Percentiles rank a stretch among this genome's conserved stretches.
These are phyloP conservation scores for Yarrowia keelungensis DNA, from an alignment of 805 yeast genomes.

Conservation along the genomic window DNA sequence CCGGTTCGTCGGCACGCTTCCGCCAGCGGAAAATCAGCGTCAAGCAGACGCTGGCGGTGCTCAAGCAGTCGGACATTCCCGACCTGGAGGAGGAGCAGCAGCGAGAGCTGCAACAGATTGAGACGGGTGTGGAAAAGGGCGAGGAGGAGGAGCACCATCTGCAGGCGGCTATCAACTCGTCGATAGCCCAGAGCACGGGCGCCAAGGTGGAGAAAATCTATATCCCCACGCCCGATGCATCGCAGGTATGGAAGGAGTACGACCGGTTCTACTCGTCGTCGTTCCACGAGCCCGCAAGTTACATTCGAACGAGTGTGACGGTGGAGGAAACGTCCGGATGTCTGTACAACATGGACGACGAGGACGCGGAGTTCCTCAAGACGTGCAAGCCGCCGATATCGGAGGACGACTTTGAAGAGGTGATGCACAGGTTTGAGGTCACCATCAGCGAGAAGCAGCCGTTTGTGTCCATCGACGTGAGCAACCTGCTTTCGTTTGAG, in stretches of 20 bases:
- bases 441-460: constrained; percentile 85
- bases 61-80: constrained; percentile 80
- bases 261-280: constrained; percentile 69
- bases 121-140: constrained; percentile 97
- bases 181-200: constrained; percentile 64
- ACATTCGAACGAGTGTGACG: constrained; percentile 89
- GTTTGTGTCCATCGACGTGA: constrained; percentile 82
- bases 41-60: constrained; percentile 81
- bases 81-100: constrained; percentile 79
- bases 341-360: constrained; percentile 88
- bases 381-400: constrained; percentile 55
- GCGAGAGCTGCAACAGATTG: constrained; percentile 86
- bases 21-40: constrained; percentile 95
- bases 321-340: constrained; percentile 94
- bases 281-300: constrained; percentile 75
- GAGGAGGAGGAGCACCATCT: constrained; percentile 97
- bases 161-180: constrained; percentile 86
- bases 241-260: constrained; percentile 79
- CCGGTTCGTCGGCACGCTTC: constrained; percentile 63
- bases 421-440: constrained; percentile 76
- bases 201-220: constrained; percentile 63
- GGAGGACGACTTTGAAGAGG: constrained; percentile 85
- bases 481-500: constrained; percentile 69
- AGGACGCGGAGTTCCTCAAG: constrained; percentile 72
- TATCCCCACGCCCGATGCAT: constrained; percentile 97